Percentiles rank a stretch among this genome's conserved stretches.
These are phyloP conservation scores for Mytilinidion resinicola DNA, from an alignment of 495 filamentous ascomycete species.

Conservation along the genomic window DNA sequence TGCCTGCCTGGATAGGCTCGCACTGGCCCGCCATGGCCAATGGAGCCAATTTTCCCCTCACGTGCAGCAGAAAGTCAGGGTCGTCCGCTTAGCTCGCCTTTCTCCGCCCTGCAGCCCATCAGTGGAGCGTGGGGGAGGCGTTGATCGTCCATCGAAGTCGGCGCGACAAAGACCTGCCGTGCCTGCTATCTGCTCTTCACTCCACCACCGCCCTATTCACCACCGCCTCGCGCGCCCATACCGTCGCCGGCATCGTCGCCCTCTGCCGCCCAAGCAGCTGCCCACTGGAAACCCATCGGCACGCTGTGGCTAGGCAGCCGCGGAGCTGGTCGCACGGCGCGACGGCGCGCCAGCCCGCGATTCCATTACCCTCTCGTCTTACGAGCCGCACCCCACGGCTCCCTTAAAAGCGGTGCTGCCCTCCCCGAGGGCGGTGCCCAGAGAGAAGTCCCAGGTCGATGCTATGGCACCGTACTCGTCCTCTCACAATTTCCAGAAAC, in stretches of 20 bases:
- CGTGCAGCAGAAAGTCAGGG: no score
- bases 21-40: no score
- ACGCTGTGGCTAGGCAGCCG: not conserved
- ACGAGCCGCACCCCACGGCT: conserved; percentile 21
- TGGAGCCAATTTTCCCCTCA: no score
- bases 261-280: not conserved
- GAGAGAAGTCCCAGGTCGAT: conserved; percentile 18
- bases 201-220: not conserved
- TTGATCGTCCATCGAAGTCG: not conserved
- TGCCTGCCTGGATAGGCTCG: no score
- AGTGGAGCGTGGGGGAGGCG: conserved; percentile 1
- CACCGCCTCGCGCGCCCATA: not conserved
- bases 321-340: conserved; percentile 1
- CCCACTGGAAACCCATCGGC: not conserved
- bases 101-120: conserved; percentile 6
- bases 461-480: conserved; percentile 26
- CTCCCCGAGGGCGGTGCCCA: conserved; percentile 20
- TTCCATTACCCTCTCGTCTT: conserved; percentile 24
- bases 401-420: conserved; percentile 7
- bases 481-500: conserved; percentile 30
- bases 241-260: not conserved
- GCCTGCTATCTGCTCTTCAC: not conserved
- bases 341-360: not conserved
- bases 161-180: not conserved
- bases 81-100: not conserved